These are phyloP conservation scores for Wilcoxina mikolae DNA, from an alignment of 495 filamentous ascomycete genomes.

Conservation along the genomic window DNA sequence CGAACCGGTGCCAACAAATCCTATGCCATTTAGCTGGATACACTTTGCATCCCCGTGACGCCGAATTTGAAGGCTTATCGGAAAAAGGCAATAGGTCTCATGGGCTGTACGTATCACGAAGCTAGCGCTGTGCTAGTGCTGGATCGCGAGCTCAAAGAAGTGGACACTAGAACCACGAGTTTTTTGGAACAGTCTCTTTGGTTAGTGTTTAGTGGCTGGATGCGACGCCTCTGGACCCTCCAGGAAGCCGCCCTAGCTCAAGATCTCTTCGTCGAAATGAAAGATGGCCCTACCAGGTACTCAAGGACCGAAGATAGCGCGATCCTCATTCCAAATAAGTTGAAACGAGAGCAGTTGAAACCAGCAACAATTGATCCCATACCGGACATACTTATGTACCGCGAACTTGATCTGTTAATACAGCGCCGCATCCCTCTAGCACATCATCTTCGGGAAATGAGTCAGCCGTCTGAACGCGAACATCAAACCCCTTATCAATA, in stretches of 20 bases:
- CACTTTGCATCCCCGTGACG: conserved; percentile 28
- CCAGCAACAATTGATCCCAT: not conserved
- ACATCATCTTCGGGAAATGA: not conserved
- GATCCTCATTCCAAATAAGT: not conserved
- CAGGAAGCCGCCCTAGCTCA: conserved; percentile 15
- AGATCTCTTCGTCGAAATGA: conserved; percentile 20
- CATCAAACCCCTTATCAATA: not conserved
- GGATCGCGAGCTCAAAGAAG: conserved; percentile 22
- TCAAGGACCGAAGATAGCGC: too few species aligned
- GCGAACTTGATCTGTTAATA: not conserved
- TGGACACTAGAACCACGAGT: not conserved
- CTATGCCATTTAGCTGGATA: conserved; percentile 30
- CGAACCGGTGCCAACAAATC: too few species aligned
- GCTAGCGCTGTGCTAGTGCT: conserved; percentile 27
- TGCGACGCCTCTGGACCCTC: conserved; percentile 9
- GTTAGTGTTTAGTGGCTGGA: conserved; percentile 4
- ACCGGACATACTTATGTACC: not conserved
- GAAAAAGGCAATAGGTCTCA: conserved; percentile 19
- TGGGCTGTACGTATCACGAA: conserved; percentile 22
- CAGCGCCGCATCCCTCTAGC: not conserved
- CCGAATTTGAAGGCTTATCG: conserved; percentile 8
- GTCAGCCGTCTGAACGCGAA: not conserved
- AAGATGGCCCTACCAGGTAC: too few species aligned
- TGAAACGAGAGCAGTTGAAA: not conserved
- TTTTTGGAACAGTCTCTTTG: conserved; percentile 5